Base-by-base conservation (phyloP, 495 filamentous ascomycete genomes). In the Neurospora sp. region DNA sequence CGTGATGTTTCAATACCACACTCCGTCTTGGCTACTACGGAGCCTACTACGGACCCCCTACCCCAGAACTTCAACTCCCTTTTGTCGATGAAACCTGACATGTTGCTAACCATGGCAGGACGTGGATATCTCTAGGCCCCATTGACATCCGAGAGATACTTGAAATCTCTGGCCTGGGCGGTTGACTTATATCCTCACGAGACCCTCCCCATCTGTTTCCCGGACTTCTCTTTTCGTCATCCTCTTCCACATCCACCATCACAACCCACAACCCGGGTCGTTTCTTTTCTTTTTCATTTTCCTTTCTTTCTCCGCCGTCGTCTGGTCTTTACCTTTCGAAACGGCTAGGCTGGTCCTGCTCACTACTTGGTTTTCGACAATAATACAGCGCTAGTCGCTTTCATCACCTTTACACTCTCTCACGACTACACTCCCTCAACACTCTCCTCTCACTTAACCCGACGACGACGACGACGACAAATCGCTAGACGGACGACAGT, bases 301-400 rank as follows among this genome's bases (percentile, higher is more conserved):
- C 77, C 62, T 74, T 77, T 74, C 76, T 75, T 80, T 75, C 74
- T 72, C 70, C 76, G 28, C 66, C 72, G 76, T 82, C 73, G 45
- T 71, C 69, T 43, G 73, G 76, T 71, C 72, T 70, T 74, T 80
- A 82, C 79, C 82, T 72, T 74, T 19, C 54, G 28, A 62, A 62
- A 15, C 24, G 31, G 54, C 28, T 74, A 83, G 85, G 85, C 79
- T 86, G 83, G 83, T 84, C 83, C 82, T 86, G 79, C 73, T 73
- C 70, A 42, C 74, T 74, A 70, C 19, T 34, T 5, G 13, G 10
- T 31, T 31, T 31, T 28, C 54, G 15, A 66, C 24, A 66, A 66
- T 36, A 34, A 34, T 72, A 70, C 77, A 86, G 86, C 86, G 85
- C 86, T 70, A 87, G 85, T 83, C 86, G 86, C 86, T 82, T 73